Base-by-base conservation (phyloP, 345 rosid genomes). In the Moringa oleifera region DNA sequence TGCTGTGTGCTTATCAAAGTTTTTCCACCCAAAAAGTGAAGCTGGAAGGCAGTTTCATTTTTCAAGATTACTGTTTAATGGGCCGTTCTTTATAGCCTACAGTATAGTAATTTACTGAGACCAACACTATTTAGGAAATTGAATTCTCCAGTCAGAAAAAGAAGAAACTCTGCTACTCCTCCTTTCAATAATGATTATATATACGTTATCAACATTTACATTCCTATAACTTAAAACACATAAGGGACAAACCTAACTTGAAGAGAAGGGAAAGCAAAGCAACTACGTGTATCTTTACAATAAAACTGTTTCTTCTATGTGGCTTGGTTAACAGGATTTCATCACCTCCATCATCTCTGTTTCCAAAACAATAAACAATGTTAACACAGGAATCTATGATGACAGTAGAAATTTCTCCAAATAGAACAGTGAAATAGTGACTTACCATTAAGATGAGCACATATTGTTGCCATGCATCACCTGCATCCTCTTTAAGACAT, bases 201-300 rank as follows among this genome's bases (percentile, higher is more conserved):
- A 33, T 33, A 33, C 11, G 11, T 33, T 22, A 20, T 20, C 21
- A 22, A 68, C 60, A 66, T 69, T 68, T 75, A 72, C 75, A 72
- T 61, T 50, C 61, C 69, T 78, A 71, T 11, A 53, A 31, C 58
- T 62, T 53, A 51, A 69, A 63, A 66, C 67, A 60, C 57, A 73
- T 5, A 11, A 11, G 47, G 16, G 47, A 16, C 9, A 11, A 41
- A 41, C 47, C 17, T 41, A 15, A 24, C 23, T 2, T n/a, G 1
- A 47, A 31, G 8, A 8, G 57, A 21, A 47, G 5, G 49, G 57
- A 12, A 28, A 18, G n/a, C 55, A 23, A 55, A 57, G 47, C 2
- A 33, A 65, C 65, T 63, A 41, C 53, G 23, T 20, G n/a, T 45
- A 59, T 25, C 62, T 74, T 60, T 59, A 72, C 79, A 65, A 41